Conservation (phyloP, 1,284 basidiomycete genomes). For the Calocybe gambosa region DNA sequence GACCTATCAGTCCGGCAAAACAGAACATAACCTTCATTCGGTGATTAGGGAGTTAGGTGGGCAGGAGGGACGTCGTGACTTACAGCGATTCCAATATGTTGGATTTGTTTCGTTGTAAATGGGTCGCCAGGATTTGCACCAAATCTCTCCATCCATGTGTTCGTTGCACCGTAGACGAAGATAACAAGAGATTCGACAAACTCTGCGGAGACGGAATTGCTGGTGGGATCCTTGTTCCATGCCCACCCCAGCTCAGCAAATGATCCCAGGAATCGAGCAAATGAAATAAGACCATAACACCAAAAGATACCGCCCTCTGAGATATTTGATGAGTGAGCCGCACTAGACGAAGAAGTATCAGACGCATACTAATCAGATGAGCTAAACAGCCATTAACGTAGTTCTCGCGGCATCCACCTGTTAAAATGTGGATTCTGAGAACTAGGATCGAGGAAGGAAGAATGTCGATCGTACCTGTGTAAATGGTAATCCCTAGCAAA, state of each 20-base stretch:
- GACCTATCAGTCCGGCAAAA: slow-evolving; percentile 84
- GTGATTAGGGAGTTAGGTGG: not conserved
- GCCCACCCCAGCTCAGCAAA: slow-evolving; percentile 91
- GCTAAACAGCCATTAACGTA: slow-evolving; percentile 84
- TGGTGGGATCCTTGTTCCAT: slow-evolving; percentile 73
- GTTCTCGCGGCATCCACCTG: slow-evolving; percentile 66
- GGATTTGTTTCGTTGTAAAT: slow-evolving; percentile 88
- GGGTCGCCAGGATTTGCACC: slow-evolving; percentile 79
- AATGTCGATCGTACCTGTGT: slow-evolving; percentile 43
- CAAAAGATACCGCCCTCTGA: slow-evolving; percentile 86
- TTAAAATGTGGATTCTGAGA: slow-evolving; percentile 3
- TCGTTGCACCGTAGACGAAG: slow-evolving; percentile 85
- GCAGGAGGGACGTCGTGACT: not conserved
- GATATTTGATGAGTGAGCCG: slow-evolving; percentile 7
- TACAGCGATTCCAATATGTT: slow-evolving; percentile 93
- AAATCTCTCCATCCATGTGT: slow-evolving; percentile 97
- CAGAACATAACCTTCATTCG: slow-evolving; percentile 76
- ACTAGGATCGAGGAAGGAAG: not conserved
- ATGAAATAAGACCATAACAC: slow-evolving; percentile 85
- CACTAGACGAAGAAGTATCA: slow-evolving; percentile 1
- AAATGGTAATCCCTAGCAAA: slow-evolving; percentile 68
- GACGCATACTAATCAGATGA: slow-evolving; percentile 77
- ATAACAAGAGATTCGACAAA: slow-evolving; percentile 86
- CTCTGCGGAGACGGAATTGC: slow-evolving; percentile 66
- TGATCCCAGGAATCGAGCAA: slow-evolving; percentile 88